These are phyloP conservation scores for Escallonia rubra DNA, from an alignment of 129 eudicot species.

Conservation along the genomic window DNA sequence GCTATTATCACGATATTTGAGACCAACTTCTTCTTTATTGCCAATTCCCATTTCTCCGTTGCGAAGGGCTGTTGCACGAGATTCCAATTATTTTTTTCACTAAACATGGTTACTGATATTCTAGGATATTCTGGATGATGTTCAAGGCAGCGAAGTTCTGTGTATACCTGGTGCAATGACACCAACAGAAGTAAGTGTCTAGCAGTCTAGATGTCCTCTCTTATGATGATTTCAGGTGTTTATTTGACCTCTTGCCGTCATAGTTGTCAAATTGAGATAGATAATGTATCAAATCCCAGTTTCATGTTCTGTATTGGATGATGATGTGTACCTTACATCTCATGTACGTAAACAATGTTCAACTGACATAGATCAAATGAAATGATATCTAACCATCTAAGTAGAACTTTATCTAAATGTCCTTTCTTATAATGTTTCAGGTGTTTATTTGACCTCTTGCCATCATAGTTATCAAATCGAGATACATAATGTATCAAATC, in stretches of 20 bases:
- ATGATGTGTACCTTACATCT: too few species aligned
- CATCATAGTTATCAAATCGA: background rate
- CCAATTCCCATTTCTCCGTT: too few species aligned
- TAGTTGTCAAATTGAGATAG: too few species aligned
- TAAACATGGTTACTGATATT: conserved; percentile 5
- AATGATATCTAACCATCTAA: background rate
- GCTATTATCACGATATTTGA: background rate
- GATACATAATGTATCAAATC: too few species aligned
- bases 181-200: conserved; percentile 67
- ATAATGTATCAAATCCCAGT: too few species aligned
- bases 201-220: background rate
- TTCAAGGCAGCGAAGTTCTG: conserved; percentile 42
- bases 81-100: background rate
- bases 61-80: too few species aligned
- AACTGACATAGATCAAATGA: too few species aligned
- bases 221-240: background rate
- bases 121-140: conserved; percentile 57
- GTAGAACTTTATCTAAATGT: background rate
- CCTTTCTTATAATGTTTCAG: background rate
- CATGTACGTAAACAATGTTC: too few species aligned
- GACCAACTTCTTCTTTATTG: too few species aligned
- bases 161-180: conserved; percentile 93
- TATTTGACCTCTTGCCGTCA: background rate
- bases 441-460: background rate
- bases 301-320: too few species aligned